Percentiles rank a stretch among this genome's conserved stretches.
These are phyloP conservation scores for Penicillium decumbens DNA, from an alignment of 2,329 filamentous ascomycete species.

Conservation along the genomic window DNA sequence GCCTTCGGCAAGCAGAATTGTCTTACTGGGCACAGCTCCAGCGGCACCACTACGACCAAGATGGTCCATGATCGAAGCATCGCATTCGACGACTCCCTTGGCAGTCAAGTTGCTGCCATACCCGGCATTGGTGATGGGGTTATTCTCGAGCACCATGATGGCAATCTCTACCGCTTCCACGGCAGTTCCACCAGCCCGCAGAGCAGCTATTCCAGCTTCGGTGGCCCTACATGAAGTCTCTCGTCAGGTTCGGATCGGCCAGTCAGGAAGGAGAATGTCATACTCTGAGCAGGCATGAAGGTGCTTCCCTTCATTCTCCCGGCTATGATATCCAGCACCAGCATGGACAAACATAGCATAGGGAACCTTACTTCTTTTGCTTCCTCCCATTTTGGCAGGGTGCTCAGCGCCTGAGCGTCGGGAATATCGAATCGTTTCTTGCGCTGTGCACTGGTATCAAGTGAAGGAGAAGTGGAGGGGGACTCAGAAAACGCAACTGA, in stretches of 20 bases:
- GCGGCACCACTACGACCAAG: conserved; percentile 86
- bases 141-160: conserved; percentile 81
- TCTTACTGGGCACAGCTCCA: conserved; percentile 80
- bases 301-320: conserved; percentile 77
- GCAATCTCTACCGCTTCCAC: conserved; percentile 87
- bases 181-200: conserved; percentile 73
- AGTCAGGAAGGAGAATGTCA: conserved; percentile 36
- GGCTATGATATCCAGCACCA: conserved; percentile 88
- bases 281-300: conserved; percentile 84
- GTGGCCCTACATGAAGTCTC: conserved; percentile 60
- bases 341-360: conserved; percentile 92
- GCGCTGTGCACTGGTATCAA: background rate
- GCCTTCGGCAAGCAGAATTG: background rate
- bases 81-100: conserved; percentile 86
- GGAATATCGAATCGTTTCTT: background rate
- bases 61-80: conserved; percentile 90
- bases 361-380: conserved; percentile 45
- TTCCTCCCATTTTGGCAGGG: conserved; percentile 27
- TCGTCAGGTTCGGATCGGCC: background rate
- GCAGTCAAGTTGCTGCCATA: conserved; percentile 93
- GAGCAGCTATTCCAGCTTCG: conserved; percentile 73
- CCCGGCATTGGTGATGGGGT: conserved; percentile 93
- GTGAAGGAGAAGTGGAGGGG: background rate
- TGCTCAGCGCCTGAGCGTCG: background rate
- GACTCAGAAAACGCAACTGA: too few species aligned